Evolutionary conservation across 106 monocot genomes (phyloP).

Genomic region (Dioscorea alata): DNA sequence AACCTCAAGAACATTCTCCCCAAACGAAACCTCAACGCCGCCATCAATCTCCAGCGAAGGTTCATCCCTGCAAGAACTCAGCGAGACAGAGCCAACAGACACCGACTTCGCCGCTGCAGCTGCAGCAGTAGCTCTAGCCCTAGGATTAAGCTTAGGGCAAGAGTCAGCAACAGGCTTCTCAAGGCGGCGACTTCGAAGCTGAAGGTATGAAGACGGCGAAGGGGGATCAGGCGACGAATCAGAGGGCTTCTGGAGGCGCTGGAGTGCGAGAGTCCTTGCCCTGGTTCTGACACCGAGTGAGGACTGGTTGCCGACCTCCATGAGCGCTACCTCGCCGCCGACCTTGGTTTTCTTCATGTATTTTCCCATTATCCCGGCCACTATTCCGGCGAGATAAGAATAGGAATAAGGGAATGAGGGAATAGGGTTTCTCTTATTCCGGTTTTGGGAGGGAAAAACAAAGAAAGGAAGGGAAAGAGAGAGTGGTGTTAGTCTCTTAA

Average conservation of each 20-base stretch:
- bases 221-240: not conserved
- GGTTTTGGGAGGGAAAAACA: not conserved
- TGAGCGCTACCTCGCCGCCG: conserved; percentile 35
- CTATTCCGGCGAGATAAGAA: too few relatives aligned
- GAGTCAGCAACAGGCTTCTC: conserved; percentile 35
- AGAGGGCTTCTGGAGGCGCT: conserved; percentile 19
- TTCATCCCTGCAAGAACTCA: conserved; percentile 1
- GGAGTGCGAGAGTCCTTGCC: conserved; percentile 47
- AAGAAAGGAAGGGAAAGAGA: not conserved
- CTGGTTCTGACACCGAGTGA: conserved; percentile 46
- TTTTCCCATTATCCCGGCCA: conserved; percentile 38
- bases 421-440: not conserved
- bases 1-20: conserved; percentile 34
- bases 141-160: conserved; percentile 6
- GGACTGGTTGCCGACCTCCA: conserved; percentile 36
- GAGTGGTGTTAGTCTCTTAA: not conserved
- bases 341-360: conserved; percentile 44
- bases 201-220: conserved; percentile 26
- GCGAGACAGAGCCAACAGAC: conserved; percentile 1
- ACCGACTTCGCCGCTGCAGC: not conserved
- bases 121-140: not conserved
- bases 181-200: conserved; percentile 67
- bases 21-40: conserved; percentile 33
- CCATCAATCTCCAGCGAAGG: conserved; percentile 1
- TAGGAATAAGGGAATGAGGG: not conserved